Conservation (phyloP, 345 rosid genomes). For the Eucalyptus albens region DNA sequence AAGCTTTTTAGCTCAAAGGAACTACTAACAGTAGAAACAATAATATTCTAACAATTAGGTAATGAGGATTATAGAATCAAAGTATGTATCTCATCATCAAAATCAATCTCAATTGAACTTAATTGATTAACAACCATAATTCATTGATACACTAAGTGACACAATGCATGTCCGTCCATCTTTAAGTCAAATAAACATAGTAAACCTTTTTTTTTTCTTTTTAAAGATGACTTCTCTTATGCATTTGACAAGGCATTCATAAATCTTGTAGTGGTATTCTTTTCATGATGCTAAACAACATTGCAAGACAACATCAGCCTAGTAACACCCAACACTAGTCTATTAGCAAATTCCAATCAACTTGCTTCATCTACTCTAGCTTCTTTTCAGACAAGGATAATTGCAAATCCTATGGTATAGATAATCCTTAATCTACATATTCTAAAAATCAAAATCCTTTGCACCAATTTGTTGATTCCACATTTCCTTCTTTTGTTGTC, state of each 20-base stretch:
- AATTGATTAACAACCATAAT: too few species aligned
- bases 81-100: too few species aligned
- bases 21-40: background rate
- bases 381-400: background rate
- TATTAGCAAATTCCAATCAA: background rate
- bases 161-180: background rate
- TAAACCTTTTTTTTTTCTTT: background rate
- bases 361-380: background rate
- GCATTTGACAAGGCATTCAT: background rate
- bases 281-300: background rate
- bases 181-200: background rate
- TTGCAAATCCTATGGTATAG: background rate
- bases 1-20: background rate
- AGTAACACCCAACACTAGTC: background rate
- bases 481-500: too few species aligned
- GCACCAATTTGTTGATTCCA: background rate
- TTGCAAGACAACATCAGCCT: background rate
- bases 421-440: background rate
- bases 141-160: too few species aligned
- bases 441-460: too few species aligned
- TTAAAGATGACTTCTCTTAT: background rate
- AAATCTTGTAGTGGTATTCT: background rate
- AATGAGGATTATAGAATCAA: background rate
- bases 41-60: background rate
- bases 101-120: background rate